Conservation (phyloP, 371 early-diverging fungal genomes). For the Nematocida ausubeli region DNA sequence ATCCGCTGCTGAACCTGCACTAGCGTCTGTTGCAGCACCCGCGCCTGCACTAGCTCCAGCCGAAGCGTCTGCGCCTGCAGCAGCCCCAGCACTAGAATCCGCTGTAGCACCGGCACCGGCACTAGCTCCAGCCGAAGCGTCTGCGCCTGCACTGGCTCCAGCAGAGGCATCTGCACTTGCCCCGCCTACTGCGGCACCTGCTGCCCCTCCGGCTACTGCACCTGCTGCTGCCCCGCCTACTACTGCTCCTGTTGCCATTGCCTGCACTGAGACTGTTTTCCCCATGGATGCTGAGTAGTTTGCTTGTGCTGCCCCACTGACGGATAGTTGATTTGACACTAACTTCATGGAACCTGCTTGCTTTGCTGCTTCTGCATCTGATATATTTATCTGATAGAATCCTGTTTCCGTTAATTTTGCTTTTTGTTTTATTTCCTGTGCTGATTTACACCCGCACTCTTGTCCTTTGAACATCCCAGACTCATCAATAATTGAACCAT, state of each 20-base stretch:
- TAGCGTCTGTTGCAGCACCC: slow-evolving; percentile 18
- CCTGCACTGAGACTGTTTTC: too few species aligned
- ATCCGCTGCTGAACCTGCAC: neutral
- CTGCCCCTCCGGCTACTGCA: neutral
- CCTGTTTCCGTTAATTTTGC: slow-evolving; percentile 33
- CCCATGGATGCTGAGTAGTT: too few species aligned
- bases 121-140: neutral
- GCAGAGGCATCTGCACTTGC: neutral
- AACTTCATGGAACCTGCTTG: slow-evolving; percentile 18
- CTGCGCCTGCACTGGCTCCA: neutral
- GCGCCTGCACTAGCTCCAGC: neutral
- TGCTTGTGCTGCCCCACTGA: too few species aligned
- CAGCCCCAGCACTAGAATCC: neutral
- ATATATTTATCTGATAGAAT: slow-evolving; percentile 44
- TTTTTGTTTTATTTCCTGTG: slow-evolving; percentile 43
- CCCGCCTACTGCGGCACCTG: neutral
- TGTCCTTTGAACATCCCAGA: slow-evolving; percentile 66
- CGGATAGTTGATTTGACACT: slow-evolving; percentile 4
- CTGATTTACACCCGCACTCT: slow-evolving; percentile 65
- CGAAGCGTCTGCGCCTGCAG: neutral
- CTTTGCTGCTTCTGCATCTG: neutral
- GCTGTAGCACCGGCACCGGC: neutral
- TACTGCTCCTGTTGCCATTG: too few species aligned
- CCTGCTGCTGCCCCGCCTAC: slow-evolving; percentile 15
- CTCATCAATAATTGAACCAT: slow-evolving; percentile 63